phyloP scores from a whole-genome alignment of 2,329 filamentous ascomycete species.

The Cryphonectria japonica region DNA sequence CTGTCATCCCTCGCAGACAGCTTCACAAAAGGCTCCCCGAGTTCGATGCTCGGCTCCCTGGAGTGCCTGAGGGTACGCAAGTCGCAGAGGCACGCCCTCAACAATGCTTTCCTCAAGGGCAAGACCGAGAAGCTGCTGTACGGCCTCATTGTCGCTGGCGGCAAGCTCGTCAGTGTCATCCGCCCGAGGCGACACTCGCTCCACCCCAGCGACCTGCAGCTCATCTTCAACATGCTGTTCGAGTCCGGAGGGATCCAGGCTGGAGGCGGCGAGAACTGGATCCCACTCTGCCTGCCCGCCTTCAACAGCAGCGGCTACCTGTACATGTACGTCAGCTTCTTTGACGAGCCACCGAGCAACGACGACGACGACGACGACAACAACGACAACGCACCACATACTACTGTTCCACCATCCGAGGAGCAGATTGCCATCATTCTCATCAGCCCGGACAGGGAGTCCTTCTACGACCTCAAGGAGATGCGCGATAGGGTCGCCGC shows the following conservation, averaged over 20 bases:
- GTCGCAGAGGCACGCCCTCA: conserved; percentile 82
- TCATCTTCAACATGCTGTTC: conserved; percentile 99
- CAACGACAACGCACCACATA: conserved; percentile 46
- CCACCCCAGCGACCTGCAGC: conserved; percentile 91
- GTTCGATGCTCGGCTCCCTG: conserved; percentile 82
- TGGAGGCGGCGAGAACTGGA: conserved; percentile 93
- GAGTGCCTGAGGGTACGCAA: conserved; percentile 94
- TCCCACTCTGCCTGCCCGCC: conserved; percentile 90
- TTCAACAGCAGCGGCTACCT: conserved; percentile 97
- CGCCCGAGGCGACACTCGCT: conserved; percentile 92
- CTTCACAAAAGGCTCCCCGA: conserved; percentile 91
- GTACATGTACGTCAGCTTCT: conserved; percentile 99
- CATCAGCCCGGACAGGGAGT: conserved; percentile 90
- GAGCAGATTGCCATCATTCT: conserved; percentile 89
- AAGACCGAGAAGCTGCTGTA: conserved; percentile 82
- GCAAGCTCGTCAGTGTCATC: conserved; percentile 91
- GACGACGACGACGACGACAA: conserved; percentile 34
- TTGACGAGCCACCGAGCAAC: conserved; percentile 61
- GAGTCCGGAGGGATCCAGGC: conserved; percentile 91
- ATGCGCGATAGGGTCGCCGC: conserved; percentile 66
- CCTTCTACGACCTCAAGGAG: conserved; percentile 85
- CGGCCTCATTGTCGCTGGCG: conserved; percentile 89
- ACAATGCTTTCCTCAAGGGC: conserved; percentile 81
- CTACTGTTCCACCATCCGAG: conserved; percentile 66
- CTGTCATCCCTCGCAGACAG: conserved; percentile 91